phyloP scores from a whole-genome alignment of 768 basidiomycete species.

The Kwoniella newhampshirensis region DNA sequence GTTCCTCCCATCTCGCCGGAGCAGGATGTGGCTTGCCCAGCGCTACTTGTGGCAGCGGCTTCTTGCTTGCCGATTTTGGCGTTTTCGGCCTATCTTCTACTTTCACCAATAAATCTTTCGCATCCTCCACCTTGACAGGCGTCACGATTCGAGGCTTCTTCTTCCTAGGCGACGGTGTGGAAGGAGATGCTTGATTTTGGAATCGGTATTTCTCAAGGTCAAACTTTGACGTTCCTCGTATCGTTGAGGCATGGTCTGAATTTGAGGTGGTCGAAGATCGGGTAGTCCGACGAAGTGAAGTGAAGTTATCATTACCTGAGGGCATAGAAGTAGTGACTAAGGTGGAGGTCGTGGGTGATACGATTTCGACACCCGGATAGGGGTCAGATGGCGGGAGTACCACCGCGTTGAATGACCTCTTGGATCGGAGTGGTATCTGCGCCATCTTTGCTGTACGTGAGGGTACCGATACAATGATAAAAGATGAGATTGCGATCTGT shows the following conservation, averaged over 20 bases:
- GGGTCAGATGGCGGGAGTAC: too few relatives aligned
- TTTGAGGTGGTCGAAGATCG: constrained; percentile 5
- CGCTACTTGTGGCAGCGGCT: constrained; percentile 38
- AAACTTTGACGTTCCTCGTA: background rate
- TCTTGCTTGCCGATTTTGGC: constrained; percentile 34
- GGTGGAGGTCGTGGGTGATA: too few relatives aligned
- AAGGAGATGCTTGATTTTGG: constrained; percentile 1
- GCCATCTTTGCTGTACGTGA: too few relatives aligned
- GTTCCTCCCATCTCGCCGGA: constrained; percentile 46
- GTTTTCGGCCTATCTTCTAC: constrained; percentile 18
- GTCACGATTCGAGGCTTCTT: constrained; percentile 4
- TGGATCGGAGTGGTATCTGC: too few relatives aligned
- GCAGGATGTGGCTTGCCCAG: constrained; percentile 49
- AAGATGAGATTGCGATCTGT: too few relatives aligned
- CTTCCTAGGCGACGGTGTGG: constrained; percentile 26
- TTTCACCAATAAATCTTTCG: background rate
- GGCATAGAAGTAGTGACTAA: too few relatives aligned
- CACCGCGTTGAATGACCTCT: too few relatives aligned
- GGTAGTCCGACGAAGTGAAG: constrained; percentile 22
- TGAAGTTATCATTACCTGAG: constrained; percentile 2
- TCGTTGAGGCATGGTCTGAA: background rate
- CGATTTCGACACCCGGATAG: too few relatives aligned
- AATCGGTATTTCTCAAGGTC: constrained; percentile 12
- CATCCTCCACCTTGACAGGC: constrained; percentile 6
- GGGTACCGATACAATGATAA: too few relatives aligned